Base-by-base conservation (phyloP, 768 basidiomycete genomes). In the Boletus tylopilopsis region DNA sequence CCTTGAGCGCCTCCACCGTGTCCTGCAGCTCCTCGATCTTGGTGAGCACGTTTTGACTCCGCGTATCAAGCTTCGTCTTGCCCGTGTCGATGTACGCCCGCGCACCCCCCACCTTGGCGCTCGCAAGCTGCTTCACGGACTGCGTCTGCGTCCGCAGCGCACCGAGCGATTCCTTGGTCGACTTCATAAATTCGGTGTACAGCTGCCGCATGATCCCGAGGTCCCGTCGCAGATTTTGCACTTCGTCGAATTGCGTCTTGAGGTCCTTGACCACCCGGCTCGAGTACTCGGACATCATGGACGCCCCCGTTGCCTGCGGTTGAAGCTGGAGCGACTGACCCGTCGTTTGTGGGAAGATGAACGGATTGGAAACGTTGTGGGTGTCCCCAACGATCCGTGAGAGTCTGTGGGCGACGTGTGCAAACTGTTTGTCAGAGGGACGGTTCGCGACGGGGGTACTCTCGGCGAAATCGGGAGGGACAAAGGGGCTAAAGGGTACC, bases 11-110 rank as follows among this genome's bases (percentile, higher is more conserved):
- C 68, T 99, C 95, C 47, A 98, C 84, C 3, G 83, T 82, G 62
- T 98, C 95, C 61, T 93, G 86, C 25, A 99, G 75, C 64, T 91
- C 90, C 71, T 99, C 94, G 50, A 96, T 87, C 61, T 90, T 85
- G 27, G 92, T 94, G 61, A 99, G 74, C 39, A 90, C 83, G 57
- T 87, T 92, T 67, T 94, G 91, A 64, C 87, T 94, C 43, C 91
- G 85, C 11, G 72, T 70, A 60, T 98, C 95, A n/a, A 98, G 78
- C 63, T 90, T 91, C 65, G 78, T 77, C 76, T 96, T 98, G 59
- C 93, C 94, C 24, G 87, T 84, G 57, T 95, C 87, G 57, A 97
- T 90, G 64, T 91, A 90, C 32, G 81, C 85, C 5, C 95, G 79
- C 21, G 87, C 86, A 15, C 92, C 94, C 11, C 90, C 88, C 37